These are phyloP conservation scores for Selenicereus undatus DNA, from an alignment of 148 eudicot species.

Conservation along the genomic window DNA sequence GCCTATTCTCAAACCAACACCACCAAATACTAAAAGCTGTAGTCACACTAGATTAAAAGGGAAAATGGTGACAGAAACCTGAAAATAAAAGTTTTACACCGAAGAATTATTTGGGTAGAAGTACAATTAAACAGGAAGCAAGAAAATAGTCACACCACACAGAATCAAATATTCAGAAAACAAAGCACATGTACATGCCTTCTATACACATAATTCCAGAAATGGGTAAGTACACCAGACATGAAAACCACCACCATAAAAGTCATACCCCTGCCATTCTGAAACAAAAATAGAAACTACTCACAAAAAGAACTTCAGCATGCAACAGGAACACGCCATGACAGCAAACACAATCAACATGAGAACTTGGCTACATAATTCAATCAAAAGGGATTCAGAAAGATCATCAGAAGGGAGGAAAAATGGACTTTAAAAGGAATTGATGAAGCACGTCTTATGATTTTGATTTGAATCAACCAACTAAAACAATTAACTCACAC, in stretches of 20 bases:
- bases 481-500: not conserved
- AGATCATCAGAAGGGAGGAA: not conserved
- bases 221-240: not conserved
- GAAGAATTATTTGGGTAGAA: not conserved
- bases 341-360: slow-evolving; percentile 15
- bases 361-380: not conserved
- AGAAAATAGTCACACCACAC: slow-evolving; percentile 6
- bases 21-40: not conserved
- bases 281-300: slow-evolving; percentile 16
- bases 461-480: not conserved
- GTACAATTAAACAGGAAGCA: not conserved
- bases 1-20: not conserved
- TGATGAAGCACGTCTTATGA: slow-evolving; percentile 14
- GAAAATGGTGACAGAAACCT: not conserved
- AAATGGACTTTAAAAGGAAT: not conserved
- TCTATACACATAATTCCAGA: slow-evolving; percentile 9
- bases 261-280: not conserved
- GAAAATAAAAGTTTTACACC: not conserved
- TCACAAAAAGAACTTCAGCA: slow-evolving; percentile 24
- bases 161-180: not conserved
- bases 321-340: slow-evolving; percentile 14
- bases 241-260: not conserved
- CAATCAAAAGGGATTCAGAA: slow-evolving; percentile 8
- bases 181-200: slow-evolving; percentile 15
- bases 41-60: not conserved